These are phyloP conservation scores for Nakazawaea sp. DNA, from an alignment of 805 yeast genomes.

Conservation along the genomic window DNA sequence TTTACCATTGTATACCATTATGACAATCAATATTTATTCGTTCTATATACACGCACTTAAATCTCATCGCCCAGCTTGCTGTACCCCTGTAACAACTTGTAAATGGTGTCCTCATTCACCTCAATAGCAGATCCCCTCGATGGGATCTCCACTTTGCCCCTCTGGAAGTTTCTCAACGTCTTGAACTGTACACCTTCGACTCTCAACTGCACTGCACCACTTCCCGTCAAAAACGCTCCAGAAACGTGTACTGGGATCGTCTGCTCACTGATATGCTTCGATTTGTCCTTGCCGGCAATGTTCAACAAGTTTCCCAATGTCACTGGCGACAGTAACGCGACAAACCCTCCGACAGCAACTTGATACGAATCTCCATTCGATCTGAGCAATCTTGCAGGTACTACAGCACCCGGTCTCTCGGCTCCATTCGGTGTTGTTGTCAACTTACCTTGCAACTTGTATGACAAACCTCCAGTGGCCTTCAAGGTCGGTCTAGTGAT, in stretches of 20 bases:
- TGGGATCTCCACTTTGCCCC: slow-evolving; percentile 1
- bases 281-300: slow-evolving; percentile 9
- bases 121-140: slow-evolving; percentile 1
- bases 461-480: slow-evolving; percentile 76
- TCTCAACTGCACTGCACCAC: slow-evolving; percentile 8
- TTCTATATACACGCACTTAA: slow-evolving; percentile 2
- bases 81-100: slow-evolving; percentile 6
- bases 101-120: slow-evolving; percentile 7
- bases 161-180: slow-evolving; percentile 1
- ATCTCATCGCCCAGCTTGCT: neutral
- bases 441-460: slow-evolving; percentile 61
- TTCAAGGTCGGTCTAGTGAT: slow-evolving; percentile 27
- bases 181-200: slow-evolving; percentile 8
- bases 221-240: slow-evolving; percentile 2
- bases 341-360: slow-evolving; percentile 53
- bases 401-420: slow-evolving; percentile 38
- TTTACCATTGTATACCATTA: no score
- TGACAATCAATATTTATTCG: no score
- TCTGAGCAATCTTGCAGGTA: slow-evolving; percentile 62
- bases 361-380: slow-evolving; percentile 30
- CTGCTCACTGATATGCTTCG: slow-evolving; percentile 10
- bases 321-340: slow-evolving; percentile 14
- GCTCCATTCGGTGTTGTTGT: slow-evolving; percentile 67
- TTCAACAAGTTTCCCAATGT: slow-evolving; percentile 5
- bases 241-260: slow-evolving; percentile 10